Evolutionary conservation across 2,329 filamentous ascomycete species (phyloP).

Genomic region (Fusarium papillatum): DNA sequence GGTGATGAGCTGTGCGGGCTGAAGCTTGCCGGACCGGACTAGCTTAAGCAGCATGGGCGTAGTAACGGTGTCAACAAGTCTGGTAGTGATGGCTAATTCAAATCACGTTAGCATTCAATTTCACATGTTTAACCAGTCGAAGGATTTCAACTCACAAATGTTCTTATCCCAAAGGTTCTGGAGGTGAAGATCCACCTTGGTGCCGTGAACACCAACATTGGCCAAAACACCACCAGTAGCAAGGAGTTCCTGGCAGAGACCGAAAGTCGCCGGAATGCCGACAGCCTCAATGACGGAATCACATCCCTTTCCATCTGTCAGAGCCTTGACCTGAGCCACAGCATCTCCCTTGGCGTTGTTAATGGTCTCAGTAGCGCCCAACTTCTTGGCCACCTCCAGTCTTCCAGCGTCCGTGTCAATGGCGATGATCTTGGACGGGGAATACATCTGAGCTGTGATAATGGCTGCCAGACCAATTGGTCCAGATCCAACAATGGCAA

Average conservation of each 20-base stretch:
- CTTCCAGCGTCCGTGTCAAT: conserved; percentile 64
- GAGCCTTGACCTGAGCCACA: conserved; percentile 52
- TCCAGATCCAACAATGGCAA: conserved; percentile 68
- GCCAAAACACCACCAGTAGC: conserved; percentile 67
- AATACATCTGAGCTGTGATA: conserved; percentile 68
- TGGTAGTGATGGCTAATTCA: conserved; percentile 57
- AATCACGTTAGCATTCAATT: background rate
- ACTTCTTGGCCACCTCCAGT: conserved; percentile 58
- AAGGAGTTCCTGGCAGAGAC: conserved; percentile 66
- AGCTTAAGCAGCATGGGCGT: conserved; percentile 64
- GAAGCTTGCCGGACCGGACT: conserved; percentile 55
- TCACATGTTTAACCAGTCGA: too few relatives aligned
- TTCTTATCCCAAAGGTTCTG: conserved; percentile 68
- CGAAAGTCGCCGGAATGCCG: conserved; percentile 65
- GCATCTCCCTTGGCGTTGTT: conserved; percentile 53
- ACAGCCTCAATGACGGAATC: conserved; percentile 72
- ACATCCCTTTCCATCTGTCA: conserved; percentile 66
- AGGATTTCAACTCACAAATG: conserved; percentile 54
- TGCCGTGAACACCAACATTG: conserved; percentile 71
- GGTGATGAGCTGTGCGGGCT: conserved; percentile 59
- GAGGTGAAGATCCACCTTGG: conserved; percentile 64
- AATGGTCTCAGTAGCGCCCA: conserved; percentile 63
- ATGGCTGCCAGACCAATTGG: conserved; percentile 68
- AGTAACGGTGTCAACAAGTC: conserved; percentile 61
- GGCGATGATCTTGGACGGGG: conserved; percentile 63